Evolutionary conservation across 2,329 filamentous ascomycete genomes (phyloP).

Genomic region (Fusarium sublunatum): DNA sequence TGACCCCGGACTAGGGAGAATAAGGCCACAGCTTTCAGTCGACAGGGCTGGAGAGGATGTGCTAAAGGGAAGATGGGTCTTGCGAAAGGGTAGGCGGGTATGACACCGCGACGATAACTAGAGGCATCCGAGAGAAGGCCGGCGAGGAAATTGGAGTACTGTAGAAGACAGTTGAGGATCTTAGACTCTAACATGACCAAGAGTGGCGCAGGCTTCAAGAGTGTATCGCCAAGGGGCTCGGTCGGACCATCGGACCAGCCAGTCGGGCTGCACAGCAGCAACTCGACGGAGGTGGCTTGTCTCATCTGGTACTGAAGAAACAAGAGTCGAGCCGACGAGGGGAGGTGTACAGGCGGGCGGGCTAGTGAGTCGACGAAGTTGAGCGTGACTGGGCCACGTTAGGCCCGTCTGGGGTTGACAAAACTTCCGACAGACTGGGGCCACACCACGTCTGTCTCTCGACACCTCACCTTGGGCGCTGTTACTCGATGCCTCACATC

Average conservation of each 20-base stretch:
- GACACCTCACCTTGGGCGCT: slow-evolving; percentile 21
- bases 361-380: slow-evolving; percentile 44
- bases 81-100: slow-evolving; percentile 9
- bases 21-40: slow-evolving; percentile 43
- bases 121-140: slow-evolving; percentile 22
- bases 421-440: slow-evolving; percentile 45
- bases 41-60: slow-evolving; percentile 37
- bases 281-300: slow-evolving; percentile 46
- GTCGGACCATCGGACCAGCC: slow-evolving; percentile 45
- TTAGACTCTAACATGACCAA: slow-evolving; percentile 43
- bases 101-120: slow-evolving; percentile 9
- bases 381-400: slow-evolving; percentile 46
- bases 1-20: slow-evolving; percentile 43
- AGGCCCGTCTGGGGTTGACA: slow-evolving; percentile 48
- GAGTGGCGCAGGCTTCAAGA: slow-evolving; percentile 45
- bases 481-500: slow-evolving; percentile 35
- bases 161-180: slow-evolving; percentile 29
- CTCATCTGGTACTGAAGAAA: slow-evolving; percentile 46
- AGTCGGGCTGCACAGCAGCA: slow-evolving; percentile 46
- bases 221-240: slow-evolving; percentile 45
- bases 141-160: slow-evolving; percentile 30
- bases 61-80: slow-evolving; percentile 20
- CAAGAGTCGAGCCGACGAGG: slow-evolving; percentile 40
- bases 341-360: slow-evolving; percentile 43
- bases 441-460: slow-evolving; percentile 35